Base-by-base conservation (phyloP, 306 rosid genomes). In the Mimosa pudica region DNA sequence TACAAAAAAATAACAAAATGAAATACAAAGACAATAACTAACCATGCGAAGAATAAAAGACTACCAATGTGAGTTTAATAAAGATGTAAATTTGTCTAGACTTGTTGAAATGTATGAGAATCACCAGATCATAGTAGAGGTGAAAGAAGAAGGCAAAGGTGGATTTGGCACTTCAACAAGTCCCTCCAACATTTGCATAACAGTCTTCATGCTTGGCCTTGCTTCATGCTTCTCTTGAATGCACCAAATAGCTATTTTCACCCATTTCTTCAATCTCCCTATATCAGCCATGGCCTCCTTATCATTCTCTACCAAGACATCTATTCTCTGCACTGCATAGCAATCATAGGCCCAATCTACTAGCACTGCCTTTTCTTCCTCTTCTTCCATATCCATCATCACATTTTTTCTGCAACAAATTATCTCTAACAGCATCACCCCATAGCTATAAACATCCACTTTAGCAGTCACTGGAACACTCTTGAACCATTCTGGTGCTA, bases 401-500 rank as follows among this genome's bases (percentile, higher is more conserved):
- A 87, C 85, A 48, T 81, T 69, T 70, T 33, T 87, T 77, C 88
- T 82, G 63, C 90, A 79, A 24, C 84, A 84, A 13, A 87, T 70
- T 52, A 82, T 87, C 63, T 87, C 90, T 33, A 87, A 14, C 60
- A 84, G 65, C 84, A 87, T 72, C 6, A 67, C 81, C 1, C 88
- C 90, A 54, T 76, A 87, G 46, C 88, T 87, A 32, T 84, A 87
- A 52, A 82, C 86, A 77, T 87, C 90, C 33, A 87, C 90, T 58
- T 87, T 84, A 62, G 73, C 77, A 0, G 83, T 87, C 69, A 84
- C 85, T 0, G 83, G 77, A 46, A 87, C 79, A 79, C 79, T 87
- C 74, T 80, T 87, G 74, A 87, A 87, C 90, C 90, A 87, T 49
- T 84, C 88, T 14, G 83, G 90, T 69, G 90, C 86, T 11, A 87